Evolutionary conservation across 768 basidiomycete genomes (phyloP).

Genomic region (Mycena amicta): DNA sequence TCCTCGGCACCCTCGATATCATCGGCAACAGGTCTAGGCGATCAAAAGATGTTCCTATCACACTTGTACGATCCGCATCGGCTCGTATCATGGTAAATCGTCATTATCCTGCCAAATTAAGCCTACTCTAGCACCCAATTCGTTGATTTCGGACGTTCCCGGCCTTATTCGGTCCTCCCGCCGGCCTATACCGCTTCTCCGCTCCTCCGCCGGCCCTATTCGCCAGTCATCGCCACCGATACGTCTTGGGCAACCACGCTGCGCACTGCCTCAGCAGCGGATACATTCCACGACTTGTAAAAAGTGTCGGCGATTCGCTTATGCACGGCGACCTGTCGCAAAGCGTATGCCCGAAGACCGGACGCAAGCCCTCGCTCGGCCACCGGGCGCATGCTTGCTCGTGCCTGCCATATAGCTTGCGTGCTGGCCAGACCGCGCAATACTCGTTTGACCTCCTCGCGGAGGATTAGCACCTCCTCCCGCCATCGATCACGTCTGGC

Average conservation of each 20-base stretch:
- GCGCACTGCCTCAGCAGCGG: not conserved
- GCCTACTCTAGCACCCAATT: no score
- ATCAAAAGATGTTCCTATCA: not conserved
- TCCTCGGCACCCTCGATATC: no score
- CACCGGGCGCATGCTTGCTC: not conserved
- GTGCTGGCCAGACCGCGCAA: not conserved
- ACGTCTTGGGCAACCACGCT: not conserved
- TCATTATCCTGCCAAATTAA: no score
- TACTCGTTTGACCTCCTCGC: slow-evolving; percentile 23
- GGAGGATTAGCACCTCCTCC: slow-evolving; percentile 25
- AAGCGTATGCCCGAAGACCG: not conserved
- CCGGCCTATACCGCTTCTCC: no score
- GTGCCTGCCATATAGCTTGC: not conserved
- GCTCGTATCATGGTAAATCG: not conserved
- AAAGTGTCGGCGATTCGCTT: not conserved
- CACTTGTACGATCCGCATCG: not conserved
- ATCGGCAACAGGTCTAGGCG: no score
- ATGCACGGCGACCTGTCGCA: not conserved
- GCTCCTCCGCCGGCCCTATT: no score
- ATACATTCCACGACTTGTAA: not conserved
- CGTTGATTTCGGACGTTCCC: not conserved
- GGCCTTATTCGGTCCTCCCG: no score
- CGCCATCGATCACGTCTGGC: slow-evolving; percentile 19
- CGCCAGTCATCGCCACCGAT: not conserved
- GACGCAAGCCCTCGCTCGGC: not conserved